Evolutionary conservation across 768 basidiomycete species (phyloP).

Genomic region (Suillus variegatus): DNA sequence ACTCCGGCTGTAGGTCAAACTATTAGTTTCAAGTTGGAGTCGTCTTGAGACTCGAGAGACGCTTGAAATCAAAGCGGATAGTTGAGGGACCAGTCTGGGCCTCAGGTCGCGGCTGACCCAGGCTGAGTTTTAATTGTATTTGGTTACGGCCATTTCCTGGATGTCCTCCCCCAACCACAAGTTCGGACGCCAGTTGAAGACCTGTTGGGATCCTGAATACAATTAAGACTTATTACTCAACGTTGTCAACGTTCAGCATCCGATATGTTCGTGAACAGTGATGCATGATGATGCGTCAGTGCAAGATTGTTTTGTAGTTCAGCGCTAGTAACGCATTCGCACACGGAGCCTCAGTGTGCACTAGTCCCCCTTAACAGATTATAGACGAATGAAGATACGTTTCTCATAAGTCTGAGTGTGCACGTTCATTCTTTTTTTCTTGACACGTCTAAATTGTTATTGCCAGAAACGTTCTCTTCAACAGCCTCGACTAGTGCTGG

Average conservation of each 20-base stretch:
- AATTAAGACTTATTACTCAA: constrained; percentile 59
- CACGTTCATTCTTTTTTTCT: neutral
- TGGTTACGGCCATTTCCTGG: too few species aligned
- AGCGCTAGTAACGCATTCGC: neutral
- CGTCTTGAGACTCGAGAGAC: too few species aligned
- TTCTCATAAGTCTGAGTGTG: neutral
- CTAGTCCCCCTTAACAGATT: neutral
- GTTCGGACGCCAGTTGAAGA: constrained; percentile 13
- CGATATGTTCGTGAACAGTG: constrained; percentile 30
- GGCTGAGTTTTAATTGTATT: too few species aligned
- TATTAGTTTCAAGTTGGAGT: too few species aligned
- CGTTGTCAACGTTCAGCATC: constrained; percentile 16
- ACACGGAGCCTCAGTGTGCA: neutral
- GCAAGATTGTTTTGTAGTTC: neutral
- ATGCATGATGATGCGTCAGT: neutral
- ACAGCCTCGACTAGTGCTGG: neutral
- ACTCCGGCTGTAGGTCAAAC: too few species aligned
- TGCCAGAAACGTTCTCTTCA: neutral
- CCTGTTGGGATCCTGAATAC: neutral
- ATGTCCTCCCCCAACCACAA: constrained; percentile 18
- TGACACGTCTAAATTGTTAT: neutral
- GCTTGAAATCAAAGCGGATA: too few species aligned
- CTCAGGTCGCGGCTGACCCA: too few species aligned
- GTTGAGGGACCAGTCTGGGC: too few species aligned
- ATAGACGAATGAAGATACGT: neutral